Evolutionary conservation across 208 protist genomes (phyloP).

Genomic region (Willaertia magna): DNA sequence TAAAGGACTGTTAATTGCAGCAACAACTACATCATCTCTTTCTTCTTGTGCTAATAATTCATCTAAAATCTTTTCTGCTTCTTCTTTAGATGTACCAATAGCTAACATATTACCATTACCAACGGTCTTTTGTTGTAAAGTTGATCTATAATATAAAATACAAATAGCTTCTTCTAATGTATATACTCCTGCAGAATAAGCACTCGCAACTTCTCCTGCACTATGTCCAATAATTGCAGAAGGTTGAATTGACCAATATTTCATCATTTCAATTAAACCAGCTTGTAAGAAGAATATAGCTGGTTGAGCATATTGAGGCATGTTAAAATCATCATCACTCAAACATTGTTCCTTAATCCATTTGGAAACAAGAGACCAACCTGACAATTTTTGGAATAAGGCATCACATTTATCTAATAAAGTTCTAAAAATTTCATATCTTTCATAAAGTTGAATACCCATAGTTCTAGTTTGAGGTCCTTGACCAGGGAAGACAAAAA

Average conservation of each 20-base stretch:
- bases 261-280: conserved; percentile 20
- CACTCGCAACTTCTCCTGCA: conserved; percentile 34
- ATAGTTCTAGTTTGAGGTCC: conserved; percentile 34
- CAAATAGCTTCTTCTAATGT: conserved; percentile 30
- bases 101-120: neutral
- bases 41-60: neutral
- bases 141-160: conserved; percentile 14
- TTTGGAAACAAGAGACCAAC: conserved; percentile 7
- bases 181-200: conserved; percentile 22
- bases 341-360: neutral
- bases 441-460: conserved; percentile 30
- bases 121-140: neutral
- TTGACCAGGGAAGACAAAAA: conserved; percentile 36
- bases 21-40: neutral
- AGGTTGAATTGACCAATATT: conserved; percentile 20
- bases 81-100: neutral
- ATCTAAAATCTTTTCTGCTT: neutral
- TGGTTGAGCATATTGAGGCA: conserved; percentile 18
- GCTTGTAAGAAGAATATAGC: conserved; percentile 33
- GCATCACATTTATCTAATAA: conserved; percentile 26
- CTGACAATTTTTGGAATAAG: neutral
- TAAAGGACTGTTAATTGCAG: neutral
- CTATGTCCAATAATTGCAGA: conserved; percentile 31
- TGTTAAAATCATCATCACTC: neutral
- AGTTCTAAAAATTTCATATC: conserved; percentile 19